Conservation (phyloP, 1,139 yeast species). For the Pichia sp. region DNA sequence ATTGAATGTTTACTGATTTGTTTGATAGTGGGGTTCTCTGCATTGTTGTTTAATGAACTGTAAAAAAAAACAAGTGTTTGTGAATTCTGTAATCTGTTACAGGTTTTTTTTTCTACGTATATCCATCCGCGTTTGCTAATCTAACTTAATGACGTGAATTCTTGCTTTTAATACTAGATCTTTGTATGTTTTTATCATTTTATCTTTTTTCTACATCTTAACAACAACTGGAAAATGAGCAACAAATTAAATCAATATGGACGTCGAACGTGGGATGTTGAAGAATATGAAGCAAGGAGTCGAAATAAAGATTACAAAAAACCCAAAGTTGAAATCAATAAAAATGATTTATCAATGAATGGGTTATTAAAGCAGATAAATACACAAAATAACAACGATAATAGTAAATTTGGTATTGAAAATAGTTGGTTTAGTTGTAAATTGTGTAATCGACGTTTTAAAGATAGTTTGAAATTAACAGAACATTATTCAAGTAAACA, state of each 20-base stretch:
- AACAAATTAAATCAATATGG: slow-evolving; percentile 32
- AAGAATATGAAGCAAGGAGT: slow-evolving; percentile 40
- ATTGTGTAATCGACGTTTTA: slow-evolving; percentile 66
- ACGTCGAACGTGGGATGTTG: slow-evolving; percentile 64
- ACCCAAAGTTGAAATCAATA: not conserved
- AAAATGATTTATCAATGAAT: not conserved
- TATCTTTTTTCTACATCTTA: not conserved
- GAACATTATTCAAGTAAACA: slow-evolving; percentile 75
- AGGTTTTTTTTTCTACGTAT: not conserved
- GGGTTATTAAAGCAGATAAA: not conserved
- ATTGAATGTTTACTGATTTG: slow-evolving; percentile 4
- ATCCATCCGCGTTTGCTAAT: too few species aligned
- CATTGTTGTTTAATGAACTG: not conserved
- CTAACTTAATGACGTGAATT: too few species aligned
- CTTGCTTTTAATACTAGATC: too few species aligned
- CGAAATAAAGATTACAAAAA: not conserved
- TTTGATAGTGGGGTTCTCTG: slow-evolving; percentile 1
- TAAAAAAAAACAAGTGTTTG: not conserved
- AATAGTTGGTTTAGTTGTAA: slow-evolving; percentile 79
- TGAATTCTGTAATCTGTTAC: not conserved
- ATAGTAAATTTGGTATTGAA: slow-evolving; percentile 27
- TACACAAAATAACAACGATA: slow-evolving; percentile 24
- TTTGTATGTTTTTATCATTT: not conserved
- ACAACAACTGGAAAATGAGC: not conserved
- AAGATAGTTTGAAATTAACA: slow-evolving; percentile 71